Evolutionary conservation across 208 protist genomes (phyloP), one percentile per base, ranked within the genome.

Genomic region (Crithidia fasciculata): DNA sequence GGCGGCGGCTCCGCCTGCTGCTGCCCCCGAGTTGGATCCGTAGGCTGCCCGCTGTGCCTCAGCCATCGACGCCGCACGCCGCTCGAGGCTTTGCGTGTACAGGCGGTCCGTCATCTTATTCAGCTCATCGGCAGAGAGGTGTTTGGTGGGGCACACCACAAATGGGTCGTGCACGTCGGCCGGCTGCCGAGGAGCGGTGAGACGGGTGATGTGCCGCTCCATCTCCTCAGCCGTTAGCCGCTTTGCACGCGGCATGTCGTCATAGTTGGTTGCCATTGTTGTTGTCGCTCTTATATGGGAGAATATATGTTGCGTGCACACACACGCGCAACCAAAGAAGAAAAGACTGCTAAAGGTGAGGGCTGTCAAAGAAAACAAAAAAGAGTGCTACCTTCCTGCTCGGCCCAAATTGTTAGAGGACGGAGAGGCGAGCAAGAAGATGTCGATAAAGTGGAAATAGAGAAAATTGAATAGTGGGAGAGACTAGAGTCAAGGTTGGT

Each of bases 41-140:
- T 79, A 80, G 6, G 44, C 39, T 5, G 52, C 75, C 13, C 76
- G 55, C 28, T 85, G 77, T 6, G 78, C 74, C 18, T 70, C 77
- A 10, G 72, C 64, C 41, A 83, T 64, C 8, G 53, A 75, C n/a
- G 61, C 76, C 53, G 81, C 64, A 28, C 77, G 79, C 18, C 78
- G 80, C 59, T 86, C 45, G 3, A 83, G 45, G 5, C 73, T 83
- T 28, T 91, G 69, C 47, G 89, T 90, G 75, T 91, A 95, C 0
- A 95, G 78, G 8, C 88, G 87, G n/a, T 95, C 78, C 6, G 76
- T 87, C 62, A 93, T 78, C 56, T 81, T 82, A 39, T 87, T 80
- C 15, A 93, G 72, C 37, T 90, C 78, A 15, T 80, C 85, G 19
- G 86, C 44, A 6, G 83, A 72, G 16, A 91, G 71, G 37, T 64